These are phyloP conservation scores for Plasmodium blacklocki DNA, from an alignment of 169 alveolate genomes.

Conservation along the genomic window DNA sequence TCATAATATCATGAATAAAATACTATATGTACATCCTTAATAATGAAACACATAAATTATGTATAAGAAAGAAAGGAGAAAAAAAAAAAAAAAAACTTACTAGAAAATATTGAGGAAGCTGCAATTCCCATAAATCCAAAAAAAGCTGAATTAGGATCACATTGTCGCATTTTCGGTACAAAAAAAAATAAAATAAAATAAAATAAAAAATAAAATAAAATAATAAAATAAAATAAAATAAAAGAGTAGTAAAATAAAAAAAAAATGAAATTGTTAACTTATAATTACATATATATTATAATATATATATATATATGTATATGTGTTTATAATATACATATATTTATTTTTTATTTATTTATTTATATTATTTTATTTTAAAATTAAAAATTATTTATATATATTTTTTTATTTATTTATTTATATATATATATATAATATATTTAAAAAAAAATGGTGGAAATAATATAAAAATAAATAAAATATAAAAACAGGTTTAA, in stretches of 20 bases:
- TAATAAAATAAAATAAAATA: neutral
- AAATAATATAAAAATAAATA: too few species aligned
- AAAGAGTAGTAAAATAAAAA: neutral
- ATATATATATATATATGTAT: constrained; percentile 14
- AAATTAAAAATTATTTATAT: constrained; percentile 19
- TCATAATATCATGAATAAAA: neutral
- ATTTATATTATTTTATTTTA: constrained; percentile 6
- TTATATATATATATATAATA: neutral
- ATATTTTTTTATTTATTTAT: neutral
- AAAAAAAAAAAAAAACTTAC: constrained; percentile 79
- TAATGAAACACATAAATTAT: neutral
- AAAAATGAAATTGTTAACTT: neutral
- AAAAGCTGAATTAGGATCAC: constrained; percentile 95
- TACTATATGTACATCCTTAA: neutral
- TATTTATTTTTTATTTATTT: constrained; percentile 4
- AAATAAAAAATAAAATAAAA: constrained; percentile 42
- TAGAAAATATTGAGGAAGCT: constrained; percentile 97
- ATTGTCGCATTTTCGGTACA: constrained; percentile 78
- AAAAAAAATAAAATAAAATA: constrained; percentile 38
- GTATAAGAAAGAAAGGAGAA: neutral
- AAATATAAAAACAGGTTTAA: too few species aligned
- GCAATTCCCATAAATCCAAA: constrained; percentile 99
- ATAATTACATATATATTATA: constrained; percentile 6
- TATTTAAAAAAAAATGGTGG: too few species aligned
- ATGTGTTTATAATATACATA: constrained; percentile 9